phyloP scores from a whole-genome alignment of 2,329 filamentous ascomycete genomes.

The Niveomyces coronatus region DNA sequence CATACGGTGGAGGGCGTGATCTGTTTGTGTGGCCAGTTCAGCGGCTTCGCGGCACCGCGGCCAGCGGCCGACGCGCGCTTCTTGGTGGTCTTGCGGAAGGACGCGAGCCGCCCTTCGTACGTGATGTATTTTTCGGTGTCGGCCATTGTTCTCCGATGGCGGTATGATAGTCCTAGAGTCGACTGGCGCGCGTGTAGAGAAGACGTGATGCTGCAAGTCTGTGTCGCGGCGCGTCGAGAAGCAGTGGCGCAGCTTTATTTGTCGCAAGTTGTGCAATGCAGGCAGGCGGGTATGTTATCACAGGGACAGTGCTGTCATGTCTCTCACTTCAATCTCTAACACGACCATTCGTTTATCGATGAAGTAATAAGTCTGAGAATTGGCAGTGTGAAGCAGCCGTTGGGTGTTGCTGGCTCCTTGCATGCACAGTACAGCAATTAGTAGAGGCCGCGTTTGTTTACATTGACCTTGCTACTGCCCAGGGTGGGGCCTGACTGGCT shows the following conservation, averaged over 20 bases:
- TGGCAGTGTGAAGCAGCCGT: no score
- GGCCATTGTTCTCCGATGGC: no score
- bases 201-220: background rate
- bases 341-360: no score
- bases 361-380: no score
- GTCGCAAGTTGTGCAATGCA: background rate
- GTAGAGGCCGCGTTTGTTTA: conserved; percentile 27
- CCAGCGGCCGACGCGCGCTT: conserved; percentile 57
- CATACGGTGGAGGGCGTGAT: conserved; percentile 23
- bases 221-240: background rate
- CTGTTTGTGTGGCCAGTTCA: conserved; percentile 65
- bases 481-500: conserved; percentile 11
- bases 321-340: no score
- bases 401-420: conserved; percentile 2
- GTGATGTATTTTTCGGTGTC: conserved; percentile 45
- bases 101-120: conserved; percentile 66
- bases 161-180: no score
- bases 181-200: background rate
- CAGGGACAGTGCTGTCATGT: conserved; percentile 6
- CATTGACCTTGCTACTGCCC: conserved; percentile 11
- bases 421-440: no score
- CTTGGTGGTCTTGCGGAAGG: conserved; percentile 61
- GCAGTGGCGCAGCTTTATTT: background rate
- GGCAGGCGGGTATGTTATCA: background rate
- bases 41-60: conserved; percentile 36